These are phyloP conservation scores for Apiospora phragmitis DNA, from an alignment of 2,329 filamentous ascomycete species.

Conservation along the genomic window DNA sequence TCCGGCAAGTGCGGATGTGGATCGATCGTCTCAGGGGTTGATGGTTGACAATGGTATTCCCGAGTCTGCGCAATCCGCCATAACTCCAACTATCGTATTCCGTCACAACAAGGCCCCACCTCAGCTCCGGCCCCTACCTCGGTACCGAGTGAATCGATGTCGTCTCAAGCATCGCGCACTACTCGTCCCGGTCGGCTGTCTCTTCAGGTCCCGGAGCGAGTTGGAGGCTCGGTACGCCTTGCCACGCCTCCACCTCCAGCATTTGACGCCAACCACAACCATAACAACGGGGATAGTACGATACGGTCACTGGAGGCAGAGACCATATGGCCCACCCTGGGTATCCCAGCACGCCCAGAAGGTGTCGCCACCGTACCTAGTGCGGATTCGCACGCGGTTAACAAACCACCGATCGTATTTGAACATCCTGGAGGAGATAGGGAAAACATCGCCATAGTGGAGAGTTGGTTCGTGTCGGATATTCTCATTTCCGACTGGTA, in stretches of 20 bases:
- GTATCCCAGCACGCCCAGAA: neutral
- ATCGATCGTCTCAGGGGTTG: slow-evolving; percentile 32
- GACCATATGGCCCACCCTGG: neutral
- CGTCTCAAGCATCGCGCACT: slow-evolving; percentile 17
- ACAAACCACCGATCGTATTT: neutral
- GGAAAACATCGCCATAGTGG: slow-evolving; percentile 59
- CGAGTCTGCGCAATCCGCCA: slow-evolving; percentile 27
- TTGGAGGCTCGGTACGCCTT: slow-evolving; percentile 60
- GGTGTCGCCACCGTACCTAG: neutral
- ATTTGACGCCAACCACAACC: slow-evolving; percentile 3
- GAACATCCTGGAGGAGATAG: slow-evolving; percentile 39
- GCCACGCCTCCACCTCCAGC: slow-evolving; percentile 48
- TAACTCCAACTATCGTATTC: slow-evolving; percentile 23
- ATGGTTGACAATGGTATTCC: slow-evolving; percentile 19
- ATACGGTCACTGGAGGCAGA: neutral
- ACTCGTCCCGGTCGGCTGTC: slow-evolving; percentile 54
- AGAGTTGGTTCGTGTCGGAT: slow-evolving; percentile 53
- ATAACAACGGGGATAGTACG: slow-evolving; percentile 5
- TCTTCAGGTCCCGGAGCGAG: slow-evolving; percentile 63
- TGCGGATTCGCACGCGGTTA: neutral
- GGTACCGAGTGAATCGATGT: neutral
- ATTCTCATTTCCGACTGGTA: slow-evolving; percentile 53
- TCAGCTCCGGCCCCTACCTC: neutral
- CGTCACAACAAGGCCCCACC: slow-evolving; percentile 24
- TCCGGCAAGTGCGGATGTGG: slow-evolving; percentile 65